Evolutionary conservation across 1,139 yeast species (phyloP).

Genomic region (Pichia cactophila): DNA sequence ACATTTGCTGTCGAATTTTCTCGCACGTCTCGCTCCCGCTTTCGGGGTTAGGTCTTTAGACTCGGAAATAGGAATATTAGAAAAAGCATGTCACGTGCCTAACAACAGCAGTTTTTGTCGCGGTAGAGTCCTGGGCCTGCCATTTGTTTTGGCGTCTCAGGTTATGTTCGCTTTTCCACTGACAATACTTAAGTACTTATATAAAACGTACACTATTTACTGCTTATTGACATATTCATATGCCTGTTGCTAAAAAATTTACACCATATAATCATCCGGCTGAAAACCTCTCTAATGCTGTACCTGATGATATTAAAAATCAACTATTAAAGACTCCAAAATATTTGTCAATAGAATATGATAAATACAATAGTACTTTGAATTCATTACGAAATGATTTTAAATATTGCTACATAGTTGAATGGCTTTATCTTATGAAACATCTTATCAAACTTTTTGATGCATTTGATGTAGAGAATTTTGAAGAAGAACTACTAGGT

Average conservation of each 20-base stretch:
- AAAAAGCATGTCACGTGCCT: too few species aligned
- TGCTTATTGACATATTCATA: background rate
- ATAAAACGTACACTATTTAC: too few species aligned
- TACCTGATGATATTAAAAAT: slow-evolving; percentile 23
- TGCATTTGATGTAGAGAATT: slow-evolving; percentile 45
- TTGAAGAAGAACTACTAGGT: slow-evolving; percentile 46
- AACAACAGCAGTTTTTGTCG: too few species aligned
- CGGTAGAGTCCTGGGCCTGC: too few species aligned
- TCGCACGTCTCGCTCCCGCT: background rate
- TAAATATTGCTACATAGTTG: slow-evolving; percentile 39
- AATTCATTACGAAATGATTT: slow-evolving; percentile 20
- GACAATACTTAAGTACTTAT: too few species aligned
- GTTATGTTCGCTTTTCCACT: too few species aligned
- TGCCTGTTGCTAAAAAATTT: slow-evolving; percentile 5
- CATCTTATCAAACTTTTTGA: slow-evolving; percentile 40
- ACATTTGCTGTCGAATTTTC: background rate
- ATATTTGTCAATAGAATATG: slow-evolving; percentile 23
- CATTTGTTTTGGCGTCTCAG: too few species aligned
- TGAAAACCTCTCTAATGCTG: slow-evolving; percentile 20
- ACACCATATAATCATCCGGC: slow-evolving; percentile 21
- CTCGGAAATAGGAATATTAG: too few species aligned
- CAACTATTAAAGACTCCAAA: slow-evolving; percentile 27
- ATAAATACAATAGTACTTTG: slow-evolving; percentile 17
- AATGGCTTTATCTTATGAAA: slow-evolving; percentile 44
- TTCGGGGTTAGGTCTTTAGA: too few species aligned